Conservation (phyloP, 2,329 filamentous ascomycete genomes). For the Aspergillus nomiae region DNA sequence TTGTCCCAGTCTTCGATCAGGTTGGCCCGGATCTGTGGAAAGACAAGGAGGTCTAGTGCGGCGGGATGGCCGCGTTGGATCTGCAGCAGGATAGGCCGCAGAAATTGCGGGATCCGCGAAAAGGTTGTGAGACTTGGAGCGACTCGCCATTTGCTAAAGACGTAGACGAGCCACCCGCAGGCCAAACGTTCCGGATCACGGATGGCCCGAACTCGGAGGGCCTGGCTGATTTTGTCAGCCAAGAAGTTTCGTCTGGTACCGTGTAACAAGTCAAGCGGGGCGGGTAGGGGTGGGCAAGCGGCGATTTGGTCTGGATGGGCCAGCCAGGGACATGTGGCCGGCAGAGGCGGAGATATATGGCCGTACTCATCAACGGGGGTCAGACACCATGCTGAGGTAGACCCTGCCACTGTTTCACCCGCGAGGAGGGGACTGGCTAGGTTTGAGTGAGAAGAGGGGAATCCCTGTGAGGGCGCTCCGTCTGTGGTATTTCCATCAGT, state of each 20-base stretch:
- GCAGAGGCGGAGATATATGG: background rate
- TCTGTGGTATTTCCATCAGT: background rate
- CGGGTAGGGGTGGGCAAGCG: slow-evolving; percentile 6
- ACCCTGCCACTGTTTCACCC: background rate
- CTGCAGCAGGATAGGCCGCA: slow-evolving; percentile 3
- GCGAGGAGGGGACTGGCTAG: background rate
- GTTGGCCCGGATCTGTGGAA: slow-evolving; percentile 12
- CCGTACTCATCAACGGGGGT: background rate
- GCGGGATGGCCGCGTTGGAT: slow-evolving; percentile 1
- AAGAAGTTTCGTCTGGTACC: slow-evolving; percentile 16
- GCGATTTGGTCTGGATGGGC: slow-evolving; percentile 6
- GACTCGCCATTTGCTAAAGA: slow-evolving; percentile 14
- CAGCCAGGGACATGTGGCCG: slow-evolving; percentile 3
- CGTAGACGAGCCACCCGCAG: slow-evolving; percentile 11
- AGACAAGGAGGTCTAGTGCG: slow-evolving; percentile 4
- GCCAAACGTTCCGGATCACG: slow-evolving; percentile 16
- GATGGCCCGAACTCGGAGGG: slow-evolving; percentile 1
- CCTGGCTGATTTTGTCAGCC: slow-evolving; percentile 9
- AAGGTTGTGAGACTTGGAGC: slow-evolving; percentile 1
- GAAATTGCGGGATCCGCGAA: background rate
- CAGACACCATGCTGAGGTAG: background rate
- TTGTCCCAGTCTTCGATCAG: slow-evolving; percentile 8
- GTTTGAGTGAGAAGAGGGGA: background rate
- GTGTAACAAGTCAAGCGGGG: slow-evolving; percentile 15
- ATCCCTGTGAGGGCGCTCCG: background rate